Base-by-base conservation (phyloP, 78 protist species). In the Goniomonas avonlea region DNA sequence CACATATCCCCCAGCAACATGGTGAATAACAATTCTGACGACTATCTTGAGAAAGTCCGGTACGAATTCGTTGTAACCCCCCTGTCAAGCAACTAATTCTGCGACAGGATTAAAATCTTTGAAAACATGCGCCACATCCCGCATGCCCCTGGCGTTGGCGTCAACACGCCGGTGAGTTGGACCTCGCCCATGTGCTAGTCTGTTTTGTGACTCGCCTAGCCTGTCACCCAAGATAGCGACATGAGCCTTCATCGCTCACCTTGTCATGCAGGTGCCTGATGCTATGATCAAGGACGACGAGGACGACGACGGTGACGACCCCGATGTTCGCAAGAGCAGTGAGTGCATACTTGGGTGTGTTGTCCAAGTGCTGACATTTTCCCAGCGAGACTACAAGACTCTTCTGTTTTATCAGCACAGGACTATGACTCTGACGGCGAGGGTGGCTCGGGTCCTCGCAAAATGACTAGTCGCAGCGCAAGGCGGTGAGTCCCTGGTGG, bases 11-110 rank as follows among this genome's bases (percentile, higher is more conserved):
- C 83, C 27, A 34, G 81, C n/a, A 87, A 85, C 50, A 78, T 88
- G 92, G 94, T 90, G 74, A 96, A 96, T 69, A 59, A 71, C 25
- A 96, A 96, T 79, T 32, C 88, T 8, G 68, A 63, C 32, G 84
- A 90, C 31, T 87, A 87, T 68, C 81, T 96, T 23, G 94, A 91
- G 13, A 63, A 80, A 48, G 37, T 63, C 71, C 32, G n/a, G 25
- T 39, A 63, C 31, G 27, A 43, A 17, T 37, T 63, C 71, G 17
- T 63, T 25, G 13, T 45, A 45, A 45, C 13, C 9, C 13, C 9
- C 9, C 13, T 17, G 9, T 17, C 9, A 9, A 45, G 9, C 13
- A 45, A 45, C 13, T 17, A 17, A 45, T 45, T 17, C 9, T 45
- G 13, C 13, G 13, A 45, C 13, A 45, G 9, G 9, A 45, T 17